Base-by-base conservation (phyloP, 805 yeast genomes). In the Cyberlindnera subsufficiens region DNA sequence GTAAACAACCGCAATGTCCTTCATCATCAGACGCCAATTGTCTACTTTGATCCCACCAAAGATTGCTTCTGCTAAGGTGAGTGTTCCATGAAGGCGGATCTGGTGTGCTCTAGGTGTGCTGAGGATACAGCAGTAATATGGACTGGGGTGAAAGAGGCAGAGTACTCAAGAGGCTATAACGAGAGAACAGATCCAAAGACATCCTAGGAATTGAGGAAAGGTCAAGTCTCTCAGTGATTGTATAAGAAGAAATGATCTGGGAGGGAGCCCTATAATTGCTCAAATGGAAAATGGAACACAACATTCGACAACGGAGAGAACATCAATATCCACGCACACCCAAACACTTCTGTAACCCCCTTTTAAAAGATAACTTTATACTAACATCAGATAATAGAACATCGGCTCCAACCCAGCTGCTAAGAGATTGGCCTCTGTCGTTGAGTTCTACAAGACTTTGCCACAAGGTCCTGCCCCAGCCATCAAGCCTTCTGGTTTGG, bases 1-100 rank as follows among this genome's bases (percentile, higher is more conserved):
- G 27, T 22, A 22, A 37, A 37, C 39, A 32, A 17, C 33, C 29
- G 35, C 27, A 40, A 87, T 86, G 95, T 85, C 93, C 62, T 85
- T 81, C 74, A 75, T 89, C 69, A 75, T 81, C 63, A 90, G 86
- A 82, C 90, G 99, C 74, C 83, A 83, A 59, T 78, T 91, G 68
- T 89, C 98, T 54, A 85, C 97, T 61, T 77, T 91, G 74, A 90
- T 91, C 64, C 99, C 99, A 59, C 99, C 99, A 67, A 91, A 91
- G 91, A 82, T 91, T 64, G 97, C 96, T 44, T 89, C 97, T 50
- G 93, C 96, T 37, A 78, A 82, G 70, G 91, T 84, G 77, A 59
- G 90, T 75, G 38, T 20, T 7, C n/a, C 15, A 20, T 14, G 19
- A 4, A n/a, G 27, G 27, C 13, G 11, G 27, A 22, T 22, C 27